Conservation (phyloP, 2,329 filamentous ascomycete species). For the Pyrenochaeta sp. region DNA sequence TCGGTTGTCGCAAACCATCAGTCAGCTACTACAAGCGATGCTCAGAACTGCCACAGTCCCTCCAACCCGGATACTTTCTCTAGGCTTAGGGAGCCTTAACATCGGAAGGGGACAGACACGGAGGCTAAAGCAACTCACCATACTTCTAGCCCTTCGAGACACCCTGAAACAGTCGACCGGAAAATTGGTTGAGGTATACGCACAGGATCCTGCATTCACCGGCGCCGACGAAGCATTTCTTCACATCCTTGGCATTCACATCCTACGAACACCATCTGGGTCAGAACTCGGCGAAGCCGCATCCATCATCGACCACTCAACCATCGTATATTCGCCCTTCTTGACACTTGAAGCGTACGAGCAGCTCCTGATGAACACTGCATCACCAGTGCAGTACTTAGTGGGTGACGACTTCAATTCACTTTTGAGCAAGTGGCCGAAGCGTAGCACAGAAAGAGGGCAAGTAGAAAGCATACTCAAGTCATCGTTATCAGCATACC, state of each 20-base stretch:
- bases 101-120: constrained; percentile 28
- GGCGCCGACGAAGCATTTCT: constrained; percentile 36
- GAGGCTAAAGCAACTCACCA: constrained; percentile 38
- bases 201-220: constrained; percentile 44
- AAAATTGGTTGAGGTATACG: constrained; percentile 27
- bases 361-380: constrained; percentile 7
- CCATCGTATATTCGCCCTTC: constrained; percentile 40
- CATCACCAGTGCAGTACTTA: constrained; percentile 19
- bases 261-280: constrained; percentile 34
- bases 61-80: constrained; percentile 26
- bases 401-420: constrained; percentile 41
- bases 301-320: constrained; percentile 24
- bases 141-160: constrained; percentile 32
- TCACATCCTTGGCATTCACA: constrained; percentile 21
- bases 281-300: constrained; percentile 36
- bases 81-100: constrained; percentile 27
- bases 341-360: constrained; percentile 35
- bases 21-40: constrained; percentile 9
- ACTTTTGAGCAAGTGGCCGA: constrained; percentile 40
- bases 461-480: constrained; percentile 31
- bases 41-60: constrained; percentile 10
- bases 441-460: constrained; percentile 29
- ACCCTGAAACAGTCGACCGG: constrained; percentile 5
- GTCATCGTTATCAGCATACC: constrained; percentile 14
- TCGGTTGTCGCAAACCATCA: constrained; percentile 15